phyloP scores from a whole-genome alignment of 331 rosid species.

The Rosa hybrid region DNA sequence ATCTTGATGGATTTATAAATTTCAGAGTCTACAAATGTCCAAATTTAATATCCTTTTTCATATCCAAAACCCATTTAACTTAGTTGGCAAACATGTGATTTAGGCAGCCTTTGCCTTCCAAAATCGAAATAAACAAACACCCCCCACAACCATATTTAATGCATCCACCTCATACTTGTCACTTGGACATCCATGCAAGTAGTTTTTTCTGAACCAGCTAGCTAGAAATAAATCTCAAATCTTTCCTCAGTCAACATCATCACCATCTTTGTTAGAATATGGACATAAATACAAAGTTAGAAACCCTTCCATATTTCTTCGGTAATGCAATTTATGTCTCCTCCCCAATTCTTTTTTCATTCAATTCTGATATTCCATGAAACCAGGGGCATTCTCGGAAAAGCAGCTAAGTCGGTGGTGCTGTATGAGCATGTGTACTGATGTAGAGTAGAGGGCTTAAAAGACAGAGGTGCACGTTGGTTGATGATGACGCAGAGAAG shows the following conservation, averaged over 20 bases:
- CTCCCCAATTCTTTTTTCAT: not conserved
- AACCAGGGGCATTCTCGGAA: not conserved
- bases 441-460: constrained; percentile 7
- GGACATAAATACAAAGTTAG: constrained; percentile 8
- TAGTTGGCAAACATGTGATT: constrained; percentile 59
- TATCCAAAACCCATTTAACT: constrained; percentile 19
- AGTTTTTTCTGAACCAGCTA: not conserved
- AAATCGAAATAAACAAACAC: constrained; percentile 13
- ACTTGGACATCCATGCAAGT: constrained; percentile 16
- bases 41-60: constrained; percentile 14
- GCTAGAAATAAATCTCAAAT: not conserved
- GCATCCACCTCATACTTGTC: constrained; percentile 30
- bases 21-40: constrained; percentile 1
- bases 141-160: constrained; percentile 34
- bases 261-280: not conserved
- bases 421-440: not conserved
- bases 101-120: constrained; percentile 55
- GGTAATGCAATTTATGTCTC: not conserved
- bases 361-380: not conserved
- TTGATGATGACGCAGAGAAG: constrained; percentile 47
- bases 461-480: constrained; percentile 41
- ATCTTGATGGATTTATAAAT: not conserved
- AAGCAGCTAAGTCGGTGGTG: constrained; percentile 8
- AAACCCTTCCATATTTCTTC: not conserved
- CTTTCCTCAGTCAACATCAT: constrained; percentile 13